phyloP scores from a whole-genome alignment of 495 filamentous ascomycete genomes.

The Neurospora sp. region DNA sequence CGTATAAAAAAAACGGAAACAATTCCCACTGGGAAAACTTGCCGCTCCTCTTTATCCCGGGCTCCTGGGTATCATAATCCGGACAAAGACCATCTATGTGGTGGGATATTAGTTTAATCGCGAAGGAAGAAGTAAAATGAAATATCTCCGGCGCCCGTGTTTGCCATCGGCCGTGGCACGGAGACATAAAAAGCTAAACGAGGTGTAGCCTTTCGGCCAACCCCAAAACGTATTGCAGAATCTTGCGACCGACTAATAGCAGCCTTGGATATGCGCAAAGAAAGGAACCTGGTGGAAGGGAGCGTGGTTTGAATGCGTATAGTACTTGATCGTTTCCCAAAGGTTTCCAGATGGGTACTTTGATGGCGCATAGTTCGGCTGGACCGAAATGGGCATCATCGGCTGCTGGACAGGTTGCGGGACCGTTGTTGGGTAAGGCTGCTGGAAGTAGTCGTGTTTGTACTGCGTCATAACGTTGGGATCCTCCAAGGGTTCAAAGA shows the following conservation, averaged over 20 bases:
- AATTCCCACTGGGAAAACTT: not conserved
- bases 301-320: slow-evolving; percentile 22
- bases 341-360: slow-evolving; percentile 33
- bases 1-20: not conserved
- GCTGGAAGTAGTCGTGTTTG: slow-evolving; percentile 30
- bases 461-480: slow-evolving; percentile 24
- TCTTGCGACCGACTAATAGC: slow-evolving; percentile 27
- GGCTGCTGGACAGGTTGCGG: slow-evolving; percentile 11
- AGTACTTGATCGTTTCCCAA: slow-evolving; percentile 35
- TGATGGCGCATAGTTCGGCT: slow-evolving; percentile 17
- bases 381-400: slow-evolving; percentile 16
- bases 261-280: slow-evolving; percentile 37
- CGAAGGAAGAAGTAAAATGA: not conserved
- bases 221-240: not conserved
- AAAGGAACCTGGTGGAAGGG: slow-evolving; percentile 41
- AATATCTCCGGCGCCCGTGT: not conserved
- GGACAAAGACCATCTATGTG: not conserved
- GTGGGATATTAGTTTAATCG: not conserved
- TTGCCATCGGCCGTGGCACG: not conserved
- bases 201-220: not conserved
- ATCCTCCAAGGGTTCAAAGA: slow-evolving; percentile 33
- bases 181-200: not conserved
- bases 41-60: not conserved
- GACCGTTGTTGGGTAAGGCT: slow-evolving; percentile 21
- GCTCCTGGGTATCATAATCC: not conserved